Evolutionary conservation across 257 asterid species (phyloP).

Genomic region (Lycium barbarum): DNA sequence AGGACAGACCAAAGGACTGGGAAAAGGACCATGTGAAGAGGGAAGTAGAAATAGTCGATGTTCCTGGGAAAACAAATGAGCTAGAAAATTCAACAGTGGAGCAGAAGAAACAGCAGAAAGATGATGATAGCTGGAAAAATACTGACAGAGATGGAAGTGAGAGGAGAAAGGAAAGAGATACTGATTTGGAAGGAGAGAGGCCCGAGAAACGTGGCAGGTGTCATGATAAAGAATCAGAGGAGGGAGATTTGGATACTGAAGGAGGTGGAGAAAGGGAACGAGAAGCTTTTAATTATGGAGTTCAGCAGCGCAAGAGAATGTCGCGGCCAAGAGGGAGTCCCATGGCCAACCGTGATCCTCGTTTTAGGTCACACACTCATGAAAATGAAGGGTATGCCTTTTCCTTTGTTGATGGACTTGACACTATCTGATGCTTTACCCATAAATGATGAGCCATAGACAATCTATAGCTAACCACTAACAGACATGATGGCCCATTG

Average conservation of each 20-base stretch:
- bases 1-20: slow-evolving; percentile 68
- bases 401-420: slow-evolving; percentile 30
- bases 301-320: slow-evolving; percentile 92
- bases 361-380: slow-evolving; percentile 63
- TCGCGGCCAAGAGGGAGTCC: slow-evolving; percentile 94
- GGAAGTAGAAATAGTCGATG: slow-evolving; percentile 65
- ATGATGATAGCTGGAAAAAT: slow-evolving; percentile 67
- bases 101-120: slow-evolving; percentile 67
- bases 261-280: slow-evolving; percentile 72
- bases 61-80: slow-evolving; percentile 64
- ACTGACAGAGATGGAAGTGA: slow-evolving; percentile 71
- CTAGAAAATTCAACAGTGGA: slow-evolving; percentile 59
- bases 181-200: slow-evolving; percentile 78
- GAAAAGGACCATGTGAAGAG: slow-evolving; percentile 76
- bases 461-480: not conserved
- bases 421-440: slow-evolving; percentile 10
- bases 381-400: slow-evolving; percentile 83
- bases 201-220: slow-evolving; percentile 68
- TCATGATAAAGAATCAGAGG: slow-evolving; percentile 83
- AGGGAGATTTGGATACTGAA: slow-evolving; percentile 67
- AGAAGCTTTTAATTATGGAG: slow-evolving; percentile 70
- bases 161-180: slow-evolving; percentile 83
- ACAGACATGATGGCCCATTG: not conserved
- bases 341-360: slow-evolving; percentile 69
- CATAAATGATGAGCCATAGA: not conserved